Evolutionary conservation across 106 monocot genomes (phyloP).

Genomic region (Alisma plantagoaquatica): DNA sequence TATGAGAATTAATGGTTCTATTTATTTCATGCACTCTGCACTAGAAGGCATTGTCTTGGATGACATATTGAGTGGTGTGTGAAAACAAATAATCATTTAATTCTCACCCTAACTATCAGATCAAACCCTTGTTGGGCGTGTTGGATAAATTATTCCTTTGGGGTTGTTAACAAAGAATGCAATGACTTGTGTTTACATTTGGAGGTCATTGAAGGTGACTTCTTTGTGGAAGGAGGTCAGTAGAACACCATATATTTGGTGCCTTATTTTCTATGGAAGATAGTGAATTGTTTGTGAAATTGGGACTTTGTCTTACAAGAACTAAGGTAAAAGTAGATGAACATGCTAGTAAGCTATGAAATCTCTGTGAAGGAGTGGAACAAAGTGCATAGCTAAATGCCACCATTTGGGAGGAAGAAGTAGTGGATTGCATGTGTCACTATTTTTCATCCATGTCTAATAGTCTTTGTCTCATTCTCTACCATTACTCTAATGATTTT

Average conservation of each 20-base stretch:
- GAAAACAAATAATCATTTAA: constrained; percentile 65
- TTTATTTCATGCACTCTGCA: constrained; percentile 64
- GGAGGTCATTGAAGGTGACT: constrained; percentile 96
- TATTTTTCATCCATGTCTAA: constrained; percentile 53
- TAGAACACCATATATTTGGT: constrained; percentile 97
- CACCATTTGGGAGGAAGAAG: constrained; percentile 28
- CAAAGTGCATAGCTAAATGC: constrained; percentile 42
- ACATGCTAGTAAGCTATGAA: constrained; percentile 59
- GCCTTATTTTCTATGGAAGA: constrained; percentile 85
- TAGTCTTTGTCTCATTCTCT: constrained; percentile 33
- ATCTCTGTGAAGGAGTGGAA: constrained; percentile 49
- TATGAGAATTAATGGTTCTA: constrained; percentile 36
- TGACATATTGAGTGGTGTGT: constrained; percentile 31
- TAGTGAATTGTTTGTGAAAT: constrained; percentile 77
- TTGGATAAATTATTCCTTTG: constrained; percentile 55
- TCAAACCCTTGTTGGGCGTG: constrained; percentile 43
- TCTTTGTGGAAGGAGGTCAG: constrained; percentile 99
- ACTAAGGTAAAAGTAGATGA: constrained; percentile 47
- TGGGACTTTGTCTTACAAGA: constrained; percentile 67
- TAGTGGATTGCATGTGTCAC: constrained; percentile 60
- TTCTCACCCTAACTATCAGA: constrained; percentile 40
- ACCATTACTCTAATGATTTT: not conserved
- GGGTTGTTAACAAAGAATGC: constrained; percentile 79
- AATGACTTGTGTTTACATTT: constrained; percentile 67
- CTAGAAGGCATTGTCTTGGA: constrained; percentile 78